Conservation (phyloP, 2,329 filamentous ascomycete species). For the Cladosporium austrohemisphaericum region DNA sequence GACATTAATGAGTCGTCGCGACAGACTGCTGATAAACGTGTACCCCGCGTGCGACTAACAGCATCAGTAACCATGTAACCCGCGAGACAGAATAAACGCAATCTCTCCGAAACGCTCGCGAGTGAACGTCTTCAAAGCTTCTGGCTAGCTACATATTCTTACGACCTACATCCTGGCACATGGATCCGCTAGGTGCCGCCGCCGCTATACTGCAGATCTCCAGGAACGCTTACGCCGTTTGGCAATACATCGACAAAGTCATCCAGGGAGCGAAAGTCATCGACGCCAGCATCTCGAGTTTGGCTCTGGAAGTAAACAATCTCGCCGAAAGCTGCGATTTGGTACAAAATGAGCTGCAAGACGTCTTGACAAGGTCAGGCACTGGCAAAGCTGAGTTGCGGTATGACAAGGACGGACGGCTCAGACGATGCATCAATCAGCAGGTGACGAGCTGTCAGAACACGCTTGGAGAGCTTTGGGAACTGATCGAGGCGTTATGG, state of each 20-base stretch:
- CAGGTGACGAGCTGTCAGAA: background rate
- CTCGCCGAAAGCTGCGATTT: background rate
- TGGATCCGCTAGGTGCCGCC: constrained; percentile 2
- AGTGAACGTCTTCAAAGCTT: too few species aligned
- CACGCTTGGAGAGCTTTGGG: background rate
- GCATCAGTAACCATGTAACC: too few species aligned
- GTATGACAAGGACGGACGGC: background rate
- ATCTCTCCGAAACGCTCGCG: too few species aligned
- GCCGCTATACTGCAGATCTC: constrained; percentile 4
- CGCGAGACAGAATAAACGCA: too few species aligned
- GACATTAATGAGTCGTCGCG: background rate
- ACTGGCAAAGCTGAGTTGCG: background rate
- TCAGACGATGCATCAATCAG: constrained; percentile 1
- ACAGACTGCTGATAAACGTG: background rate
- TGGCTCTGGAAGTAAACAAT: background rate
- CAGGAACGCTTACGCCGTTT: background rate
- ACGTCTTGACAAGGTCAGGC: background rate
- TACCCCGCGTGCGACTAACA: background rate
- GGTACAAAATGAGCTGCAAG: background rate
- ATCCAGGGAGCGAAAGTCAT: background rate
- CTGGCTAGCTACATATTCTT: too few species aligned
- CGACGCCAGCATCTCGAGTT: background rate
- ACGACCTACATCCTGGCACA: too few species aligned
- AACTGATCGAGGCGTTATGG: background rate
- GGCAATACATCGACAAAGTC: background rate